These are phyloP conservation scores for Alternaria burnsii DNA, from an alignment of 2,329 filamentous ascomycete species.

Conservation along the genomic window DNA sequence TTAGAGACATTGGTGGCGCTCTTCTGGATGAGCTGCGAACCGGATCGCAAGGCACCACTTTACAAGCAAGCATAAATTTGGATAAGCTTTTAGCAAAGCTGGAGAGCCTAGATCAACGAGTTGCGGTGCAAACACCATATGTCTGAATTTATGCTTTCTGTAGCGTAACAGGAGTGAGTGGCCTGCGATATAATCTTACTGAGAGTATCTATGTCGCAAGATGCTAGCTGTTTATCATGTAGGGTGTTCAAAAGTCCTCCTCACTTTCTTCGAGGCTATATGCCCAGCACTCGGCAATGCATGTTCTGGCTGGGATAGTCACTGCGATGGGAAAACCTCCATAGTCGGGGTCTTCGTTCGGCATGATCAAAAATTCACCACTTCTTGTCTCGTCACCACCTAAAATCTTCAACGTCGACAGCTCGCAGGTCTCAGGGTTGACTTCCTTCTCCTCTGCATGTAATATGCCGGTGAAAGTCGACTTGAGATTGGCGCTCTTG, in stretches of 20 bases:
- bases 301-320: slow-evolving; percentile 8
- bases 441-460: slow-evolving; percentile 51
- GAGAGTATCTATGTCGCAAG: neutral
- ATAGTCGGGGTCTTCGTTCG: slow-evolving; percentile 6
- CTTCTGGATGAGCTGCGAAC: slow-evolving; percentile 28
- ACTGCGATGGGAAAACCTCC: slow-evolving; percentile 11
- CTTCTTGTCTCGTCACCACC: slow-evolving; percentile 18
- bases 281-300: slow-evolving; percentile 31
- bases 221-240: neutral
- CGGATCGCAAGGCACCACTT: slow-evolving; percentile 19
- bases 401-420: slow-evolving; percentile 5
- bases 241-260: slow-evolving; percentile 18
- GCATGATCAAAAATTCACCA: slow-evolving; percentile 14
- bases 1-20: slow-evolving; percentile 31
- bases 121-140: slow-evolving; percentile 8
- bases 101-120: slow-evolving; percentile 23
- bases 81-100: slow-evolving; percentile 26
- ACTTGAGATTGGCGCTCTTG: slow-evolving; percentile 19
- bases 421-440: slow-evolving; percentile 29
- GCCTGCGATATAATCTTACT: neutral
- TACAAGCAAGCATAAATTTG: slow-evolving; percentile 25
- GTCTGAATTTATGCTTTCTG: neutral
- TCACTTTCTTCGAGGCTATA: slow-evolving; percentile 37
- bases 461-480: slow-evolving; percentile 53
- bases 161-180: neutral